Conservation (phyloP, 805 yeast species). For the Trichomonascus vanleenenianus region DNA sequence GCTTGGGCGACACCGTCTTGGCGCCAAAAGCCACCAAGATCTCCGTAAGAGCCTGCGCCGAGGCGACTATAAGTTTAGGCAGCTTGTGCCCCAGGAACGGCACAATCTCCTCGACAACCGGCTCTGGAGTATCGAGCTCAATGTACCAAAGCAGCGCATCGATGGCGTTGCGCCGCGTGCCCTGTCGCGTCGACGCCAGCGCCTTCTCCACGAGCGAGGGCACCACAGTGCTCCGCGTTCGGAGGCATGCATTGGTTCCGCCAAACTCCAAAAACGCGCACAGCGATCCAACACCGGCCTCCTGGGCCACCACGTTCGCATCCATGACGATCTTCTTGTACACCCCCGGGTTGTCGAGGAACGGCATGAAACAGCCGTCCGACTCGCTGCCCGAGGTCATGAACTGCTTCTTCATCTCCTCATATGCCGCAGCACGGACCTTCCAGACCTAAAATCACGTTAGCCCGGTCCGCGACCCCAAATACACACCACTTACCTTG, state of each 20-base stretch:
- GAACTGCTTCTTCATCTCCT: constrained; percentile 49
- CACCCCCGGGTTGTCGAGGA: constrained; percentile 44
- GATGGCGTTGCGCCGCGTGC: constrained; percentile 57
- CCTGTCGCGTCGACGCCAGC: constrained; percentile 62
- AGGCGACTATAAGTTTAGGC: constrained; percentile 74
- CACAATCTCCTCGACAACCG: constrained; percentile 56
- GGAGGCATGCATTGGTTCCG: constrained; percentile 36
- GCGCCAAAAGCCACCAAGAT: constrained; percentile 60
- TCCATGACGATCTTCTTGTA: constrained; percentile 61
- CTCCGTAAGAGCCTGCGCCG: constrained; percentile 47
- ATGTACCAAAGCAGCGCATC: constrained; percentile 56
- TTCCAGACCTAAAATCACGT: constrained; percentile 52
- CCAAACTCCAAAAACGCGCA: constrained; percentile 49
- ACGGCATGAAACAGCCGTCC: constrained; percentile 48
- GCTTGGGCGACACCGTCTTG: constrained; percentile 47
- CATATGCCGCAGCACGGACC: constrained; percentile 74
- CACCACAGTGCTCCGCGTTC: constrained; percentile 21
- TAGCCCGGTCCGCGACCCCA: not conserved
- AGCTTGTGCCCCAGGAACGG: constrained; percentile 55
- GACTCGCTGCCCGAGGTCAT: constrained; percentile 44
- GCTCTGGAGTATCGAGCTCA: constrained; percentile 60
- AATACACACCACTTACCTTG: constrained; percentile 39
- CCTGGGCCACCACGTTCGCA: constrained; percentile 87
- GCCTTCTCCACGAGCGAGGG: constrained; percentile 69
- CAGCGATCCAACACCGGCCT: constrained; percentile 59